Evolutionary conservation across 306 rosid species (phyloP).

Genomic region (Sindora glabra): DNA sequence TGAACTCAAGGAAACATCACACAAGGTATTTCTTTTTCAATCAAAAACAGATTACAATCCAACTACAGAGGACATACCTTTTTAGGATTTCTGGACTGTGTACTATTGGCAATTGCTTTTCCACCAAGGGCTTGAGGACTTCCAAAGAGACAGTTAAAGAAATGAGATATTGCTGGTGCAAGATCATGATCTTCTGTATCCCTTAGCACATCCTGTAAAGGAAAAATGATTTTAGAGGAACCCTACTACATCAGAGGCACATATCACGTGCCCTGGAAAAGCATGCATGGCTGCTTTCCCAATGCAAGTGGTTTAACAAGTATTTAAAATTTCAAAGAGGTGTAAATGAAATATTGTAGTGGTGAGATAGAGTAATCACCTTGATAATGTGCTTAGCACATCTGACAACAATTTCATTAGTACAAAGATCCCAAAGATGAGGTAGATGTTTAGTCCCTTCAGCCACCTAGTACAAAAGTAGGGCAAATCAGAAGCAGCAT

Average conservation of each 20-base stretch:
- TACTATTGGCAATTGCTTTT: constrained; percentile 34
- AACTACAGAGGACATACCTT: constrained; percentile 39
- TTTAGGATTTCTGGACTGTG: constrained; percentile 45
- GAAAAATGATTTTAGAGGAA: background rate
- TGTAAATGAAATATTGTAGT: constrained; percentile 1
- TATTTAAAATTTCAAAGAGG: too few species aligned
- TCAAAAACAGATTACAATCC: too few species aligned
- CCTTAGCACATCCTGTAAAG: constrained; percentile 75
- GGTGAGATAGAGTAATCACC: constrained; percentile 40
- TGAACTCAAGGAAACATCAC: too few species aligned
- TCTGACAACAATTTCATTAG: constrained; percentile 86
- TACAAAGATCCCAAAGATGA: constrained; percentile 92
- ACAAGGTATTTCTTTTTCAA: too few species aligned
- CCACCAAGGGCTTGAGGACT: constrained; percentile 55
- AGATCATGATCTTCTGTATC: constrained; percentile 90
- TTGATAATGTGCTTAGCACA: constrained; percentile 91
- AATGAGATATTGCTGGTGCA: constrained; percentile 73
- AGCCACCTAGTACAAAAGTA: constrained; percentile 64
- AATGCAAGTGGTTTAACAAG: too few species aligned
- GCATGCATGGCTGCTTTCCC: too few species aligned
- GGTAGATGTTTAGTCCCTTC: constrained; percentile 87
- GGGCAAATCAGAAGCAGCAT: constrained; percentile 22
- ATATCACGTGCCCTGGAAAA: too few species aligned
- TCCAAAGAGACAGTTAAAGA: constrained; percentile 89
- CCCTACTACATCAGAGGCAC: background rate